Conservation (phyloP, 2,329 filamentous ascomycete genomes). For the Bipolaris sorokiniana region DNA sequence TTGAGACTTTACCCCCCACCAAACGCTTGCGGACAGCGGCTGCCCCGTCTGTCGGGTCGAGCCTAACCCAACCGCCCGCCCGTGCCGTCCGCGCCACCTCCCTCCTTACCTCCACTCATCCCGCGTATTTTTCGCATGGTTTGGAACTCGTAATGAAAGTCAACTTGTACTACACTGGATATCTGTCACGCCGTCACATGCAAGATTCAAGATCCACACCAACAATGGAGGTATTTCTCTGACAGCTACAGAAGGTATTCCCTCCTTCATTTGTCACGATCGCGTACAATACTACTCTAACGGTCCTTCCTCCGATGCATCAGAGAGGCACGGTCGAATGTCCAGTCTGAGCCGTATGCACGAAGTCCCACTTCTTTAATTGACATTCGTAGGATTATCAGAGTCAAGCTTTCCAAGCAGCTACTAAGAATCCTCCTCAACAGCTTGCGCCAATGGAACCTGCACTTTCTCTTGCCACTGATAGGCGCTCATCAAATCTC, state of each 20-base stretch:
- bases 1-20: not conserved
- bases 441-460: not conserved
- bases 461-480: not conserved
- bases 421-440: not conserved
- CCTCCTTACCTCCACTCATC: not conserved
- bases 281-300: not conserved
- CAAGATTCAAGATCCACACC: not conserved
- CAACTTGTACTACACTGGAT: not conserved
- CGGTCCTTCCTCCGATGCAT: not conserved
- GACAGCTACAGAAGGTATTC: not conserved
- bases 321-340: not conserved
- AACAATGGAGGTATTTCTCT: not conserved
- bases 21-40: not conserved
- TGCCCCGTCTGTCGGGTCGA: not conserved
- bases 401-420: not conserved
- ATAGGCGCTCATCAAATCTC: not conserved
- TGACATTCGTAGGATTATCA: not conserved
- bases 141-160: not conserved
- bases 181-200: not conserved
- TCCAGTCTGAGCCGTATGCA: not conserved
- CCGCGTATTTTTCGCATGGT: not conserved
- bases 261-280: not conserved
- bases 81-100: not conserved
- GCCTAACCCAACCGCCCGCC: not conserved
- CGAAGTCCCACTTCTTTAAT: not conserved